Evolutionary conservation across 2,329 filamentous ascomycete species (phyloP).

Genomic region (Colletotrichum chrysophilum): DNA sequence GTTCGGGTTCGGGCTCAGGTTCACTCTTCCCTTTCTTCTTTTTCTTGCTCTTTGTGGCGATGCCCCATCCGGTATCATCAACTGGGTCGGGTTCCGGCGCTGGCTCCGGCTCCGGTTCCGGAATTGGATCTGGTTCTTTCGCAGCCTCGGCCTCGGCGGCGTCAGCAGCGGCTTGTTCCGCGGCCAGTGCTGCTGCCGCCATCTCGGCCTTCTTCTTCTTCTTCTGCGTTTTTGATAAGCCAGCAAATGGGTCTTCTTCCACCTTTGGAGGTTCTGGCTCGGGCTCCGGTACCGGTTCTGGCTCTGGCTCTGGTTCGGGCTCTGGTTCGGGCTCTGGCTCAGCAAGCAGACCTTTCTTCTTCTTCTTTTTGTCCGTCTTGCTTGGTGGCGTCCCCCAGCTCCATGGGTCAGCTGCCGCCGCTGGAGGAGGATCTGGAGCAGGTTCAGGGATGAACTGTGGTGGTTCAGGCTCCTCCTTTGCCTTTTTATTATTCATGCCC

Average conservation of each 20-base stretch:
- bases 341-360: slow-evolving; percentile 29
- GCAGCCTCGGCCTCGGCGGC: neutral
- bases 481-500: slow-evolving; percentile 48
- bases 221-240: slow-evolving; percentile 32
- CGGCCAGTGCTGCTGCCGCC: slow-evolving; percentile 4
- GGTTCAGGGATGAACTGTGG: slow-evolving; percentile 28
- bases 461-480: slow-evolving; percentile 37
- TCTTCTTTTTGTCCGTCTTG: slow-evolving; percentile 49
- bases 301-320: slow-evolving; percentile 24
- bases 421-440: slow-evolving; percentile 30
- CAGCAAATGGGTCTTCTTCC: slow-evolving; percentile 35
- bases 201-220: slow-evolving; percentile 31
- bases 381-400: slow-evolving; percentile 34
- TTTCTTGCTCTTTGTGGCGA: slow-evolving; percentile 33
- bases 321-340: slow-evolving; percentile 25
- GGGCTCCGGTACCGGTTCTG: slow-evolving; percentile 15
- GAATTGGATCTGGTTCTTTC: slow-evolving; percentile 18
- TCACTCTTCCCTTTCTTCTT: slow-evolving; percentile 31
- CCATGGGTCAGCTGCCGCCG: slow-evolving; percentile 37
- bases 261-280: slow-evolving; percentile 35
- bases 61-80: slow-evolving; percentile 20
- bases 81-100: slow-evolving; percentile 14
- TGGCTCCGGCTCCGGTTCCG: neutral
- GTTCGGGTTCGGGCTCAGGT: slow-evolving; percentile 12
- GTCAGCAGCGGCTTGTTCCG: neutral